These are phyloP conservation scores for Mortierella sp. DNA, from an alignment of 371 early-diverging fungal species.

Conservation along the genomic window DNA sequence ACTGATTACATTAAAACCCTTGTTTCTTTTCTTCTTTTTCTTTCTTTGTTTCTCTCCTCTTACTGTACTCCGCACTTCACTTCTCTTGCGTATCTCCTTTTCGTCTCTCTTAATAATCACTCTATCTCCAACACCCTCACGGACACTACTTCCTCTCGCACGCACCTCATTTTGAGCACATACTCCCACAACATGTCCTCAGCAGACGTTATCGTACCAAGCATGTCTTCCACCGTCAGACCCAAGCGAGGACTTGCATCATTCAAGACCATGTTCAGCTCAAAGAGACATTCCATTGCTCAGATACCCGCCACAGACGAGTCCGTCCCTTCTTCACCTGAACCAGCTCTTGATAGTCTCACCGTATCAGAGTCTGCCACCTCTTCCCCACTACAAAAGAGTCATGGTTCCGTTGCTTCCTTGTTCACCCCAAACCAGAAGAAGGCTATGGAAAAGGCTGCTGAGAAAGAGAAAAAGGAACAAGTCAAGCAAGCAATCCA, in stretches of 20 bases:
- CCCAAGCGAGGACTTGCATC: conserved; percentile 47
- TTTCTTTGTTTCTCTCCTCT: conserved; percentile 9
- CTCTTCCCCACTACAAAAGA: conserved; percentile 19
- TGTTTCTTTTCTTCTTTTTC: not conserved
- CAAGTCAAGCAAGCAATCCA: conserved; percentile 48
- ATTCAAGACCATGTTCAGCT: conserved; percentile 53
- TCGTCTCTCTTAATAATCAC: conserved; percentile 5
- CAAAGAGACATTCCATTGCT: conserved; percentile 42
- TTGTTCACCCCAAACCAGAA: conserved; percentile 32
- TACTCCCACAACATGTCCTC: conserved; percentile 26
- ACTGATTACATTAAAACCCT: not conserved
- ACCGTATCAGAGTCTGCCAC: conserved; percentile 3
- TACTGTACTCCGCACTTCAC: conserved; percentile 4
- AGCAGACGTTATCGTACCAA: conserved; percentile 19
- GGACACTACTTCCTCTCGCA: not conserved
- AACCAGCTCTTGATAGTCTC: conserved; percentile 6
- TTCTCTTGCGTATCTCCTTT: not conserved
- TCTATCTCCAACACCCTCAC: no score
- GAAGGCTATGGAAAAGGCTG: conserved; percentile 27
- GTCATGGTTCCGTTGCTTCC: conserved; percentile 7
- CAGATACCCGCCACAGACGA: conserved; percentile 33
- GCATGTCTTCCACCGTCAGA: conserved; percentile 10
- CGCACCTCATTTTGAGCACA: not conserved
- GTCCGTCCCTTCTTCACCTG: conserved; percentile 3
- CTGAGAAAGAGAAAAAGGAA: conserved; percentile 31